phyloP scores from a whole-genome alignment of 1,284 basidiomycete species.

The Malassezia equina region DNA sequence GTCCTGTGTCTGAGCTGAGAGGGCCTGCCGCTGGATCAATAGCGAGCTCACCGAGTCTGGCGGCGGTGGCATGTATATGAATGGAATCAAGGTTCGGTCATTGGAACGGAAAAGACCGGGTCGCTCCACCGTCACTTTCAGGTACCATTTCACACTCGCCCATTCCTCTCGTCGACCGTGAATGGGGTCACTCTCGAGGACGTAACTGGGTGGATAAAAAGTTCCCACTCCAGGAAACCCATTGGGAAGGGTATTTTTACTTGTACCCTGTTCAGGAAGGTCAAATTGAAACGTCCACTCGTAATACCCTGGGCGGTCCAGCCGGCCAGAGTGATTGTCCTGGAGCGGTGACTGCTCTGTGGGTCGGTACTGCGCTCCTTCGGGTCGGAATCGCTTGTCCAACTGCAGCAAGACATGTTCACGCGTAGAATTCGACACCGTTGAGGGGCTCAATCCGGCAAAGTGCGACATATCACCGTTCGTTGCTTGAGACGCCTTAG shows the following conservation, averaged over 20 bases:
- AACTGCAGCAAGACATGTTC: conserved; percentile 27
- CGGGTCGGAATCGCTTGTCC: conserved; percentile 22
- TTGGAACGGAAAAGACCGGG: conserved; percentile 32
- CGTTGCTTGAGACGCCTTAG: conserved; percentile 20
- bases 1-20: conserved; percentile 21
- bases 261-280: conserved; percentile 18
- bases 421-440: conserved; percentile 4
- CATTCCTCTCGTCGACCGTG: conserved; percentile 19
- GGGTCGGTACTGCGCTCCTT: conserved; percentile 9
- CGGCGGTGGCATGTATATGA: conserved; percentile 38
- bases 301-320: conserved; percentile 15
- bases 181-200: conserved; percentile 16
- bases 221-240: conserved; percentile 18
- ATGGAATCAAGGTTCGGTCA: conserved; percentile 34
- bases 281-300: conserved; percentile 27
- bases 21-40: conserved; percentile 19
- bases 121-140: conserved; percentile 36
- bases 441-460: conserved; percentile 5
- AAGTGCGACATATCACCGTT: conserved; percentile 20
- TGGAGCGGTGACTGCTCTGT: conserved; percentile 1
- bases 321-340: not conserved
- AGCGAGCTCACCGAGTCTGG: conserved; percentile 12
- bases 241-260: not conserved
- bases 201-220: conserved; percentile 16
- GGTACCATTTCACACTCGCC: conserved; percentile 39